Percentiles rank a stretch among this genome's conserved stretches.
Conservation (phyloP, 2,329 filamentous ascomycete species). For the Calonectria multiphialidica region DNA sequence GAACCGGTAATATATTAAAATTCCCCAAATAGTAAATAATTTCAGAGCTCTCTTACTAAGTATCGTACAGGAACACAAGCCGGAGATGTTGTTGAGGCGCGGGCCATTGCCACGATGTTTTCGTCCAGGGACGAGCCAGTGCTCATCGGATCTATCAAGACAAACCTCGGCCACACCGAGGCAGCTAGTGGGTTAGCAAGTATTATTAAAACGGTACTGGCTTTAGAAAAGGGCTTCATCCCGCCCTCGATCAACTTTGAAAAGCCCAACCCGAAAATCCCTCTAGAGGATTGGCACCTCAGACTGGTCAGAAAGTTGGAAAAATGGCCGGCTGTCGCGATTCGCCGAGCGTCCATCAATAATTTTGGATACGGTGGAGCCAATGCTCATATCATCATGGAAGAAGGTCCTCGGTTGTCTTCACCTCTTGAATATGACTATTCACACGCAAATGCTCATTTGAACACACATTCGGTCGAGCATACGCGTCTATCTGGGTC, state of each 20-base stretch:
- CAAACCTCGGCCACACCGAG: slow-evolving; percentile 31
- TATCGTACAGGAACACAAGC: neutral
- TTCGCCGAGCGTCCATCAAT: slow-evolving; percentile 7
- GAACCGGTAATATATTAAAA: too few relatives aligned
- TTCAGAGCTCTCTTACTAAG: too few relatives aligned
- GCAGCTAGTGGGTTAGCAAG: slow-evolving; percentile 14
- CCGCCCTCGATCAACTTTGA: slow-evolving; percentile 21
- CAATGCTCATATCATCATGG: slow-evolving; percentile 36
- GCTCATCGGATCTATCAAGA: slow-evolving; percentile 32
- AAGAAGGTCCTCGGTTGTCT: slow-evolving; percentile 24
- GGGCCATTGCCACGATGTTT: neutral
- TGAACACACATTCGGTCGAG: too few relatives aligned
- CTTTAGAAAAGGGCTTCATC: slow-evolving; percentile 21
- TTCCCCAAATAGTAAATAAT: too few relatives aligned
- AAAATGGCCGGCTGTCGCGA: neutral
- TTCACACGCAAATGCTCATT: neutral
- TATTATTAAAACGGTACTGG: slow-evolving; percentile 23
- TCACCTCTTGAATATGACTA: neutral
- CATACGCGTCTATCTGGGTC: neutral
- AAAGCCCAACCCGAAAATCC: slow-evolving; percentile 5
- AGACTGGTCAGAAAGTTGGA: neutral
- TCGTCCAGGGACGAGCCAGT: neutral
- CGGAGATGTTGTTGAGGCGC: neutral
- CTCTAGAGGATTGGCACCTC: neutral
- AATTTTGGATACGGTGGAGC: slow-evolving; percentile 12